Percentiles rank a stretch among this genome's conserved stretches.
phyloP scores from a whole-genome alignment of 306 rosid species.

The Spatholobus suberectus region DNA sequence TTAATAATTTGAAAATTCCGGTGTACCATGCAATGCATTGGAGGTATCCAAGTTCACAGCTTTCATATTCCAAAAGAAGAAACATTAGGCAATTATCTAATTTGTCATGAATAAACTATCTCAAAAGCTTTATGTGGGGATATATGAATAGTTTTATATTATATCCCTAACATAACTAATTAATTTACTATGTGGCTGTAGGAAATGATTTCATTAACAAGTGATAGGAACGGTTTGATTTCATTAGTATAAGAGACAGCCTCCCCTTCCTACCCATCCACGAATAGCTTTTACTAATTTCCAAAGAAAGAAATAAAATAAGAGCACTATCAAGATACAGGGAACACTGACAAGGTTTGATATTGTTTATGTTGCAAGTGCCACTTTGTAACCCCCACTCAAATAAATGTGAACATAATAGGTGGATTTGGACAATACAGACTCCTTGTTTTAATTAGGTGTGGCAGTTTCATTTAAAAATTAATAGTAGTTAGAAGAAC shows the following conservation, averaged over 20 bases:
- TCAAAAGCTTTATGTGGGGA: neutral
- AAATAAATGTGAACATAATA: neutral
- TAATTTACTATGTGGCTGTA: neutral
- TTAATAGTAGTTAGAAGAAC: neutral
- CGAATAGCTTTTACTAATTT: neutral
- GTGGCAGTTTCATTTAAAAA: neutral
- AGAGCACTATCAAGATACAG: neutral
- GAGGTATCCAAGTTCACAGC: neutral
- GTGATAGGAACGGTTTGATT: neutral
- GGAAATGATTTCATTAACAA: neutral
- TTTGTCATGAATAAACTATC: neutral
- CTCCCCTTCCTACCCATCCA: neutral
- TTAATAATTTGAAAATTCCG: neutral
- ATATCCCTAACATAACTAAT: neutral
- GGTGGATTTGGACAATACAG: neutral
- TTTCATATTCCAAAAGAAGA: neutral
- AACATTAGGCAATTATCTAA: neutral
- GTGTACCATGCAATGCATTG: neutral
- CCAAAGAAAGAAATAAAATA: neutral
- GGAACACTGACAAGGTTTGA: neutral
- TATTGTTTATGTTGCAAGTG: neutral
- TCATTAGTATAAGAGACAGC: neutral
- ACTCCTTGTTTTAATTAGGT: neutral
- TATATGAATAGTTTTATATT: neutral
- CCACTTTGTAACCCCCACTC: constrained; percentile 6